These are phyloP conservation scores for Petunia axillaris DNA, from an alignment of 257 asterid species.

Conservation along the genomic window DNA sequence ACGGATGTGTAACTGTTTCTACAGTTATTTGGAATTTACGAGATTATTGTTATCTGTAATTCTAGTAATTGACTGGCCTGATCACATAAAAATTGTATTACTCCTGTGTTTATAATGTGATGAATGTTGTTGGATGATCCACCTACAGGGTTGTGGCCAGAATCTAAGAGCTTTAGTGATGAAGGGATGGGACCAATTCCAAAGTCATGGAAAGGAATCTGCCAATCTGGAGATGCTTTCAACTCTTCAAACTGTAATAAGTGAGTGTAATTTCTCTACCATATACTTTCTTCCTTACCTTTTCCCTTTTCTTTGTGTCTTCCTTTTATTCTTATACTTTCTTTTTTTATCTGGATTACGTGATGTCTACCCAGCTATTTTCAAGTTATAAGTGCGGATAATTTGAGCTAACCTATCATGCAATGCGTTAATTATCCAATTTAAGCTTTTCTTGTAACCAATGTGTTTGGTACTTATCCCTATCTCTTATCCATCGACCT, in stretches of 20 bases:
- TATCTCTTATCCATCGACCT: not conserved
- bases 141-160: constrained; percentile 87
- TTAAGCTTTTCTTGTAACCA: not conserved
- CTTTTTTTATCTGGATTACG: not conserved
- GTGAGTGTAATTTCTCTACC: constrained; percentile 40
- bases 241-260: constrained; percentile 73
- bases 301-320: not conserved
- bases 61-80: not conserved
- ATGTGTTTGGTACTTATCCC: not conserved
- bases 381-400: not conserved
- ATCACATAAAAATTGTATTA: not conserved
- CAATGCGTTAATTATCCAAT: not conserved
- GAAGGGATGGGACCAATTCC: constrained; percentile 73
- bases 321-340: not conserved
- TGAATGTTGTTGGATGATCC: not conserved
- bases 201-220: constrained; percentile 77
- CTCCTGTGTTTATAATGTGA: not conserved
- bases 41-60: not conserved
- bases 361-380: constrained; percentile 9
- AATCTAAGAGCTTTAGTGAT: constrained; percentile 74
- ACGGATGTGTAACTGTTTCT: not conserved
- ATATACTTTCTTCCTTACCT: not conserved
- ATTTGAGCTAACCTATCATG: not conserved
- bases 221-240: constrained; percentile 77
- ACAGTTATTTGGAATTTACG: not conserved